Evolutionary conservation across 2,329 filamentous ascomycete species (phyloP), one percentile per base, ranked within the genome.

Genomic region (Corynespora cassiicola): DNA sequence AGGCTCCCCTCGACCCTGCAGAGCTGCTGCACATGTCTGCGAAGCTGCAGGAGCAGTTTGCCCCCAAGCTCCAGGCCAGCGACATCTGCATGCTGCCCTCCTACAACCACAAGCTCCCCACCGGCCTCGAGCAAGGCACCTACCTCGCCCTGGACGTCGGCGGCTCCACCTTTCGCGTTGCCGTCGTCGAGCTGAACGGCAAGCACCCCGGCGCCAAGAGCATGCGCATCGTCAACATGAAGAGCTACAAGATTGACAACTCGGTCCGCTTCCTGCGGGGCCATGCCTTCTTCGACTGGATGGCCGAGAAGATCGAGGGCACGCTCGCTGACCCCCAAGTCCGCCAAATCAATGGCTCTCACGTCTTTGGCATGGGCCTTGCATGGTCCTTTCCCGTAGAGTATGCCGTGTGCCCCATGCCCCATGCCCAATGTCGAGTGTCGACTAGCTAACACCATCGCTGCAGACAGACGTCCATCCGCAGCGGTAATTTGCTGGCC

Each of bases 361-460:
- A 64, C 12, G 71, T 69, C 8, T 64, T 85, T 38, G 71, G 75
- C 5, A 80, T 85, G 73, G 82, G 82, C 3, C 54, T 86, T 47
- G 79, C 82, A 3, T 86, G 82, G 82, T 84, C 82, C 3, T 85
- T 86, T 61, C 82, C 82, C 1, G 75, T 86, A 37, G 78, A 84
- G 63, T 75, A 63, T 40, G 72, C 64, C 8, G 6, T n/a, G 10
- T 23, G 9, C 12, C 18, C 14, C 3, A 19, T 24, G 9, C 22
- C 9, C 19, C n/a, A 25, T 38, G 23, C n/a, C n/a, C n/a, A 23
- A 16, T 12, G 18, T 30, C 31, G 7, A 7, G 21, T n/a, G 24
- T 14, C 15, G 11, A 29, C 47, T 65, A 42, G n/a, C n/a, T n/a
- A n/a, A n/a, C n/a, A 65, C 31, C 41, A 12, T 20, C 15, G 10